Base-by-base conservation (phyloP, 176 grass and related monocot genomes). In the Raddia guianensis region DNA sequence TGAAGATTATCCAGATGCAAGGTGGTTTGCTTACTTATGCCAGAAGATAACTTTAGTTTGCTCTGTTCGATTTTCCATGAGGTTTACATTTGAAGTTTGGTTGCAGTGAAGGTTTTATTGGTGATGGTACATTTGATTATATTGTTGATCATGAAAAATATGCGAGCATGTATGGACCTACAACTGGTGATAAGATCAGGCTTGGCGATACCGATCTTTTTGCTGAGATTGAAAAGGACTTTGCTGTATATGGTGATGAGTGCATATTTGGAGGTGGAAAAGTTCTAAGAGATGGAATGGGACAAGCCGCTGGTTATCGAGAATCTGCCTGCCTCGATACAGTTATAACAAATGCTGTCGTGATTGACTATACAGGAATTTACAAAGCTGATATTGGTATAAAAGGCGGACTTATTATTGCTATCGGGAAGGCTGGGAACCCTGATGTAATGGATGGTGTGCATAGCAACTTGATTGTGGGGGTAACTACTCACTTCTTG, bases 381-480 rank as follows among this genome's bases (percentile, higher is more conserved):
- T 98, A 98, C 81, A 98, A 98, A 75, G 95, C 92, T 77, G 95
- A 98, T 70, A 95, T 98, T 85, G 95, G 95, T 82, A 94, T 98
- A 81, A 91, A 94, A 81, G 90, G 44, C 72, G 86, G 88, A 76
- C 58, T 74, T 67, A 91, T 94, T 84, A 47, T 87, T 72, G 80
- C 86, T 72, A 93, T 98, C 46, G 95, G 95, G 47, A 98, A 98
- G 82, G 90, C 95, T 63, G 95, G 95, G 78, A 98, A 98, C 62
- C 95, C 95, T 82, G 92, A 98, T 87, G 82, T 89, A 49, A 98
- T 98, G 95, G 90, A 98, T 75, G 87, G 86, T 83, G 90, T 93
- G 42, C 83, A 87, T 70, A 77, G 42, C 64, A 81, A 98, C 64
- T 91, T 98, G 95, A 89, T 98, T 86, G 84, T 98, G 48, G 95